Evolutionary conservation across 768 basidiomycete genomes (phyloP).

Genomic region (Auricularia heimuer): DNA sequence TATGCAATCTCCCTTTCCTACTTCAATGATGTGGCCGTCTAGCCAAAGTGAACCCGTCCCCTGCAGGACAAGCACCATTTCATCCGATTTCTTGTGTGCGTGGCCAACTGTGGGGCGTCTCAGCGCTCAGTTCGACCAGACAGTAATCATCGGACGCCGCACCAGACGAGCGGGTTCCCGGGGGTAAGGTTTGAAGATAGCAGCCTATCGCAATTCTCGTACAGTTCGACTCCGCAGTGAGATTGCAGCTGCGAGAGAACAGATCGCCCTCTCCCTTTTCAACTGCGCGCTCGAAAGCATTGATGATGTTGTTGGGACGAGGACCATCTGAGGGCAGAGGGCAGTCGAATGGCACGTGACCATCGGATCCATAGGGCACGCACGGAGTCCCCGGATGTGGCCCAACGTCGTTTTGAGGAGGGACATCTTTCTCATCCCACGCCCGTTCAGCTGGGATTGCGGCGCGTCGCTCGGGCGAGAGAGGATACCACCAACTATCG

Average conservation of each 20-base stretch:
- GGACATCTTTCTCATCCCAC: slow-evolving; percentile 9
- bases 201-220: slow-evolving; percentile 9
- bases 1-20: slow-evolving; percentile 11
- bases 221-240: slow-evolving; percentile 12
- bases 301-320: slow-evolving; percentile 11
- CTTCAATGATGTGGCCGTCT: slow-evolving; percentile 9
- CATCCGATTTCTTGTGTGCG: slow-evolving; percentile 12
- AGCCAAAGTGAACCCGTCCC: slow-evolving; percentile 12
- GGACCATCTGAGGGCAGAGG: slow-evolving; percentile 6
- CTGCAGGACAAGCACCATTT: slow-evolving; percentile 12
- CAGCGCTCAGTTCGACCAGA: background rate
- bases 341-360: slow-evolving; percentile 1
- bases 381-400: slow-evolving; percentile 11
- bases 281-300: slow-evolving; percentile 7
- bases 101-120: slow-evolving; percentile 3
- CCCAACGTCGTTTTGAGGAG: slow-evolving; percentile 11
- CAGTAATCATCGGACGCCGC: background rate
- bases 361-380: background rate
- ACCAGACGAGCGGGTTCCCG: slow-evolving; percentile 14
- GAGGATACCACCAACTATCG: slow-evolving; percentile 8
- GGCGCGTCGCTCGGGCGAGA: slow-evolving; percentile 5
- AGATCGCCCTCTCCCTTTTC: slow-evolving; percentile 12
- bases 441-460: background rate
- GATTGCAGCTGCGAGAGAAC: slow-evolving; percentile 11
- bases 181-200: slow-evolving; percentile 13